These are phyloP conservation scores for Aspergillus sclerotioniger DNA, from an alignment of 495 filamentous ascomycete species.

Conservation along the genomic window DNA sequence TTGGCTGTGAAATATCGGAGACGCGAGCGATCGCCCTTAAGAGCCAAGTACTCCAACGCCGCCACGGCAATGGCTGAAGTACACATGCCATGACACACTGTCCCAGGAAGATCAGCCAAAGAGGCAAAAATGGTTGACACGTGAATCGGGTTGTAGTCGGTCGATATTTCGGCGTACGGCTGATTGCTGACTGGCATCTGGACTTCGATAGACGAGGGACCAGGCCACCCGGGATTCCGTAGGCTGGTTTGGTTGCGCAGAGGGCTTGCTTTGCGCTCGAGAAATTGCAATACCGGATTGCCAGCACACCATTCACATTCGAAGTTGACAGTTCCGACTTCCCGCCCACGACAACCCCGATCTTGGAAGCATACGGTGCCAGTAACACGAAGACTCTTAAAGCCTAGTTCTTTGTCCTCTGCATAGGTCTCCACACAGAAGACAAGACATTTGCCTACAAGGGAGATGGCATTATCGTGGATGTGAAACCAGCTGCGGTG, in stretches of 20 bases:
- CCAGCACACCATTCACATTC: conserved; percentile 11
- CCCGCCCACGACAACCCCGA: neutral
- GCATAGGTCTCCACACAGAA: conserved; percentile 20
- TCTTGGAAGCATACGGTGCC: conserved; percentile 8
- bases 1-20: conserved; percentile 25
- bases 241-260: conserved; percentile 12
- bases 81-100: conserved; percentile 38
- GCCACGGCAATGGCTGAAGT: conserved; percentile 23
- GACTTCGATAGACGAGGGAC: conserved; percentile 15
- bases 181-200: conserved; percentile 27
- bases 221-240: conserved; percentile 10
- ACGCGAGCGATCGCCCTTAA: conserved; percentile 14
- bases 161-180: conserved; percentile 28
- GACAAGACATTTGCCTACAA: conserved; percentile 19
- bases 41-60: conserved; percentile 20
- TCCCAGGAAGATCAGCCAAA: conserved; percentile 30
- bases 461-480: conserved; percentile 8
- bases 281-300: conserved; percentile 35
- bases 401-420: conserved; percentile 2
- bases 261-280: conserved; percentile 25
- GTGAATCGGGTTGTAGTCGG: conserved; percentile 41
- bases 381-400: conserved; percentile 13
- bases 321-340: conserved; percentile 15
- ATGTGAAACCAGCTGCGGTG: conserved; percentile 24
- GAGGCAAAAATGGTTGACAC: conserved; percentile 28